Evolutionary conservation across 352 stramenopile species (phyloP).

Genomic region (Pythium coloratum): DNA sequence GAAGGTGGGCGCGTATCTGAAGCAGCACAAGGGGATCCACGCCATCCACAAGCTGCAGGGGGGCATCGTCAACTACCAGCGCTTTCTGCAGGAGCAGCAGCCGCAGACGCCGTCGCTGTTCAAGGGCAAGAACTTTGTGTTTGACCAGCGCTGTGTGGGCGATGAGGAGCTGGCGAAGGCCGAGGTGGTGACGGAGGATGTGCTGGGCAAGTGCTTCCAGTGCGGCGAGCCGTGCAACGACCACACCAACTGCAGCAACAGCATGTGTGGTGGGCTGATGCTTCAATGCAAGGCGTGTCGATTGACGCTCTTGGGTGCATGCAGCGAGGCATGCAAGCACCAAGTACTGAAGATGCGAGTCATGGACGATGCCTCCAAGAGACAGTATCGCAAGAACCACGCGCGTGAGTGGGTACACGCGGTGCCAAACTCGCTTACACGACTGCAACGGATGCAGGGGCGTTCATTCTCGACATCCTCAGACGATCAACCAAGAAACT

Average conservation of each 20-base stretch:
- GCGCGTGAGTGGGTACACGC: constrained; percentile 5
- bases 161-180: constrained; percentile 28
- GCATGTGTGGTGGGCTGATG: constrained; percentile 47
- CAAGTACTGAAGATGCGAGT: constrained; percentile 3
- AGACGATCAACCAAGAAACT: too few species aligned
- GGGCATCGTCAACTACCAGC: constrained; percentile 64
- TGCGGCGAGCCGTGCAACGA: constrained; percentile 54
- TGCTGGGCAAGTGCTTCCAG: constrained; percentile 61
- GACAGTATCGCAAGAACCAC: constrained; percentile 8
- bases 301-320: not conserved
- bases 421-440: constrained; percentile 11
- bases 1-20: constrained; percentile 68
- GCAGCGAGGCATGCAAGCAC: constrained; percentile 3
- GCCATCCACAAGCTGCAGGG: constrained; percentile 59
- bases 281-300: constrained; percentile 8
- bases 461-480: constrained; percentile 5
- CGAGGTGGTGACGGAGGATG: constrained; percentile 34
- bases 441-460: not conserved
- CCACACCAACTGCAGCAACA: constrained; percentile 35
- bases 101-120: constrained; percentile 34
- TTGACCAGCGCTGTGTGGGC: constrained; percentile 68
- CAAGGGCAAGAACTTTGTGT: constrained; percentile 75
- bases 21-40: constrained; percentile 51
- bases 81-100: constrained; percentile 46
- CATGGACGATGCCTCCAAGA: not conserved